Conservation (phyloP, 2,329 filamentous ascomycete species). For the Penicillium palitans region DNA sequence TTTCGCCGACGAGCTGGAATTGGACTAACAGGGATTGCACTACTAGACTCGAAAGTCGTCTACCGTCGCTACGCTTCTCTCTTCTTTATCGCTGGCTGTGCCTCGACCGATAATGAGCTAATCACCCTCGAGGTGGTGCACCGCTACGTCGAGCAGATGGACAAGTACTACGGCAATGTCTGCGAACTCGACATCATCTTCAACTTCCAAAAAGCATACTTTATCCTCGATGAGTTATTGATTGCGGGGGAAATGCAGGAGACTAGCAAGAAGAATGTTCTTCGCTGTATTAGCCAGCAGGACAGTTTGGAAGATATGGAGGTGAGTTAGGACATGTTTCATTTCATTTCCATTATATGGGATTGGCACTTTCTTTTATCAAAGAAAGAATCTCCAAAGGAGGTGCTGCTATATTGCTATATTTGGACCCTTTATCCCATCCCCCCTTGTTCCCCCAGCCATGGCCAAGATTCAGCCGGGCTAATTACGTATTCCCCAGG, state of each 20-base stretch:
- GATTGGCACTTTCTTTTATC: not conserved
- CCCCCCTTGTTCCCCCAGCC: not conserved
- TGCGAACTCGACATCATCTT: constrained; percentile 99
- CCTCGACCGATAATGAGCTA: constrained; percentile 95
- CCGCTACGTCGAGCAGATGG: constrained; percentile 99
- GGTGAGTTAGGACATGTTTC: constrained; percentile 62
- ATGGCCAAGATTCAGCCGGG: constrained; percentile 23
- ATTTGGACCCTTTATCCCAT: not conserved
- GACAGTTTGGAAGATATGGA: constrained; percentile 99
- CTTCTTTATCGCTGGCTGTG: constrained; percentile 98
- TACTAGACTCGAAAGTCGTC: constrained; percentile 90
- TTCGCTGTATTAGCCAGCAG: constrained; percentile 94
- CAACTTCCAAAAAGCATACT: constrained; percentile 99
- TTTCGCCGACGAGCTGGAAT: not conserved
- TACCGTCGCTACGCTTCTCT: constrained; percentile 98
- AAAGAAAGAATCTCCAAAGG: not conserved
- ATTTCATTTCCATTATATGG: not conserved
- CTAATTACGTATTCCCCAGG: constrained; percentile 58
- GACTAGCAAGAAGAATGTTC: constrained; percentile 98
- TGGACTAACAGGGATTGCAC: not conserved
- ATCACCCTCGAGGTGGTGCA: constrained; percentile 98
- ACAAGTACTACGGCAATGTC: constrained; percentile 99
- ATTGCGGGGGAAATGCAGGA: constrained; percentile 96
- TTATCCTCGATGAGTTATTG: constrained; percentile 94
- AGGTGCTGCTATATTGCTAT: not conserved